Evolutionary conservation across 2,329 filamentous ascomycete genomes (phyloP).

Genomic region (Fusarium chaquense): DNA sequence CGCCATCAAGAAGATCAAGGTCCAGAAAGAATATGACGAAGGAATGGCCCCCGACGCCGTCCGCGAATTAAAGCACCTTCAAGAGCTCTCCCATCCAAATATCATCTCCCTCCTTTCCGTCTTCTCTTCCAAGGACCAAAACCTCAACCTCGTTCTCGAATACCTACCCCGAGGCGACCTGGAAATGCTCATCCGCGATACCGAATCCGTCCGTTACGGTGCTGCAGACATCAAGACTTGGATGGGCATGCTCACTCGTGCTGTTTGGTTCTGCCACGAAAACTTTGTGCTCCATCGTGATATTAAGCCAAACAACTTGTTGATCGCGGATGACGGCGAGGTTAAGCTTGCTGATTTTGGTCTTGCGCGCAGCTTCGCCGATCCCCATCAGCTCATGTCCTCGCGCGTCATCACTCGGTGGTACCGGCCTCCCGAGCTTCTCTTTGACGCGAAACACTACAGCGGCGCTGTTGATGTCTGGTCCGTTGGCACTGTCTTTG

Average conservation of each 20-base stretch:
- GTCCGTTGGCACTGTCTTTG: conserved; percentile 93
- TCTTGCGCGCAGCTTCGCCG: conserved; percentile 88
- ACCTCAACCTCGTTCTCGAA: conserved; percentile 95
- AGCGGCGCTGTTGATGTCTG: conserved; percentile 92
- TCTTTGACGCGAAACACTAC: conserved; percentile 92
- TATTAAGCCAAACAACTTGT: conserved; percentile 98
- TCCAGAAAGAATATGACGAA: conserved; percentile 86
- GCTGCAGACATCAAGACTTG: conserved; percentile 95
- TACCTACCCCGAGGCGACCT: conserved; percentile 94
- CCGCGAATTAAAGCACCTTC: conserved; percentile 94
- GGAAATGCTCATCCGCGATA: conserved; percentile 92
- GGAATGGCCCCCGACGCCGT: conserved; percentile 95
- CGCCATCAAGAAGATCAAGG: conserved; percentile 94
- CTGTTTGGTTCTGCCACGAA: conserved; percentile 96
- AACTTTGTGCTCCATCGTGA: conserved; percentile 95
- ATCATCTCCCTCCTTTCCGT: conserved; percentile 93
- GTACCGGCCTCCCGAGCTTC: conserved; percentile 93
- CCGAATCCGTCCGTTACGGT: conserved; percentile 80
- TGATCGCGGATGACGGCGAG: conserved; percentile 92
- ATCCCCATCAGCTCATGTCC: conserved; percentile 91
- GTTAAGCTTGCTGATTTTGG: conserved; percentile 98
- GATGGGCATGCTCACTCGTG: conserved; percentile 97
- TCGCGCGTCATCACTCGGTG: conserved; percentile 95
- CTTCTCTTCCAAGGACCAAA: conserved; percentile 96
- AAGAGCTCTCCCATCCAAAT: conserved; percentile 94